Base-by-base conservation (phyloP, 148 eudicot genomes). In the Rhododendron kiyosumense region DNA sequence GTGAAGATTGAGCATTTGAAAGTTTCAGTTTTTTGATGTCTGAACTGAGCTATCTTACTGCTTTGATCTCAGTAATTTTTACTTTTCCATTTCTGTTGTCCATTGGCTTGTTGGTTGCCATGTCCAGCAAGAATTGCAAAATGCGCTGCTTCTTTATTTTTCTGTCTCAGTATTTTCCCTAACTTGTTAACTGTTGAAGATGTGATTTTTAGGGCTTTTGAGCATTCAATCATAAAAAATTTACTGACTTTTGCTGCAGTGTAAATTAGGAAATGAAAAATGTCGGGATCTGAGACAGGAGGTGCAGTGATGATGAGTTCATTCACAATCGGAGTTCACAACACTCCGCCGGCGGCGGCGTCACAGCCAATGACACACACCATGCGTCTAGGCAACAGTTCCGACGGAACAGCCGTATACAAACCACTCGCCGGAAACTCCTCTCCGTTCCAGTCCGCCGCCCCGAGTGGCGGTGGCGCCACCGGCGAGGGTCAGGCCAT, bases 401-500 rank as follows among this genome's bases (percentile, higher is more conserved):
- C 86, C n/a, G 90, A 85, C 9, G 90, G 88, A 1, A 81, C 90
- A 10, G 75, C 85, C 17, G 82, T 86, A 1, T 90, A 88, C 87
- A 85, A 88, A 8, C 84, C 89, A 9, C 74, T 78, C 74, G 36
- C 86, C 20, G 87, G 85, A 43, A 61, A 67, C 61, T 74, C 90
- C 51, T 46, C 85, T 41, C 86, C 81, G 30, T 86, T 49, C 74
- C 87, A 59, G 41, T 48, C 86, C 2, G 26, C 76, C 41, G 46
- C 67, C 41, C 13, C 82, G 9, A 28, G 76, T 28, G 36, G 77
- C 24, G 71, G 45, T 32, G 78, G 85, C 41, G 63, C 83, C 30
- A 81, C 34, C 18, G 75, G 59, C 14, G 86, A 76, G 17, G 48
- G 30, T 49, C 78, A 43, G 46, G 76, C 76, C 38, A 71, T 71